Evolutionary conservation across 345 rosid genomes (phyloP).

Genomic region (Rhizophora apiculata): DNA sequence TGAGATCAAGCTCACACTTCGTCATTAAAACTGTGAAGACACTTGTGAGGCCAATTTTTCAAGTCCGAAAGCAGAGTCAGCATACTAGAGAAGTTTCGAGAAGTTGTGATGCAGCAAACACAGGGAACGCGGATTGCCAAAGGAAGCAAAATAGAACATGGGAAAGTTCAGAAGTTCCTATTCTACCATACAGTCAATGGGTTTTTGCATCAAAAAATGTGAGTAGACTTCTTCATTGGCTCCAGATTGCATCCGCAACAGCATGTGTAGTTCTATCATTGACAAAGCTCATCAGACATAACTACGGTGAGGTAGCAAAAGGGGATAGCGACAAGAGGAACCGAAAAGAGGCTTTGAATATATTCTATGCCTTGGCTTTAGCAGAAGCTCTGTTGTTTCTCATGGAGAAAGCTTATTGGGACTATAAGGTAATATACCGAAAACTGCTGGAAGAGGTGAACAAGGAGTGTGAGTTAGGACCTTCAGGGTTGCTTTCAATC

Average conservation of each 20-base stretch:
- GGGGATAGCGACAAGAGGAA: slow-evolving; percentile 75
- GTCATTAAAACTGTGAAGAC: slow-evolving; percentile 30
- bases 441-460: slow-evolving; percentile 67
- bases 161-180: slow-evolving; percentile 71
- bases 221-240: slow-evolving; percentile 80
- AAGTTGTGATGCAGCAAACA: slow-evolving; percentile 8
- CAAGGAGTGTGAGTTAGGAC: slow-evolving; percentile 61
- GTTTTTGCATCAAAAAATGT: slow-evolving; percentile 57
- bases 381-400: slow-evolving; percentile 82
- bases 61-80: slow-evolving; percentile 26
- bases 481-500: slow-evolving; percentile 58
- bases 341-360: slow-evolving; percentile 55
- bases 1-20: slow-evolving; percentile 46
- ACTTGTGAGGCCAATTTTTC: slow-evolving; percentile 20
- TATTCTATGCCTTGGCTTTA: slow-evolving; percentile 75
- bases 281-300: slow-evolving; percentile 62
- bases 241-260: slow-evolving; percentile 74
- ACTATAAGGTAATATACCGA: slow-evolving; percentile 46
- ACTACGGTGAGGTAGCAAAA: slow-evolving; percentile 66
- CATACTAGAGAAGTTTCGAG: slow-evolving; percentile 15
- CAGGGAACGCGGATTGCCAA: slow-evolving; percentile 20
- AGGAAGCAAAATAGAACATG: slow-evolving; percentile 45
- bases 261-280: slow-evolving; percentile 69
- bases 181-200: slow-evolving; percentile 73
- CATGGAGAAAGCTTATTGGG: slow-evolving; percentile 88